Conservation (phyloP, 1,284 basidiomycete genomes). For the Boletus austroedulis region DNA sequence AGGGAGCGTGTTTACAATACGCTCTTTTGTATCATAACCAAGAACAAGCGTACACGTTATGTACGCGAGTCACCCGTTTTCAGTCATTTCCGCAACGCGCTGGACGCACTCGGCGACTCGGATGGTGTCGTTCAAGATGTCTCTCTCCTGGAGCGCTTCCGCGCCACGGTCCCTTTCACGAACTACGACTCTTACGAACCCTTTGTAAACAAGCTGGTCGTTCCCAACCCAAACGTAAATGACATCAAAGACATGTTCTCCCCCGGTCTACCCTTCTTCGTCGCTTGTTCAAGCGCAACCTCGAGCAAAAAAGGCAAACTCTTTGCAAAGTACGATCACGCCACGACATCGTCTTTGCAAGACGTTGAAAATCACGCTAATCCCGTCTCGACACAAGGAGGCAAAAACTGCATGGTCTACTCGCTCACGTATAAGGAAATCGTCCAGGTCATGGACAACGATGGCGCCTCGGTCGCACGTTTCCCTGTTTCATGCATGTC, state of each 20-base stretch:
- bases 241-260: constrained; percentile 28
- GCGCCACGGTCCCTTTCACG: constrained; percentile 18
- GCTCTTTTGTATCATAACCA: constrained; percentile 5
- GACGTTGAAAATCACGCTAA: constrained; percentile 13
- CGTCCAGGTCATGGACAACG: constrained; percentile 11
- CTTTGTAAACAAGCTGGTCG: constrained; percentile 12
- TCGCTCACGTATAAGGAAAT: constrained; percentile 15
- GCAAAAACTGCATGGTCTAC: constrained; percentile 18
- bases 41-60: constrained; percentile 13
- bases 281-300: constrained; percentile 23
- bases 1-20: constrained; percentile 1
- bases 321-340: constrained; percentile 23
- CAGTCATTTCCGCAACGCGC: constrained; percentile 7
- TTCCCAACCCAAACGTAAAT: background rate
- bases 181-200: constrained; percentile 23
- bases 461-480: background rate
- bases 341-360: constrained; percentile 2
- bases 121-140: background rate
- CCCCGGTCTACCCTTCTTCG: constrained; percentile 22
- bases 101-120: constrained; percentile 1
- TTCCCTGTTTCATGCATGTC: constrained; percentile 18
- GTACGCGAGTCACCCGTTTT: constrained; percentile 12
- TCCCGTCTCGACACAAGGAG: constrained; percentile 9
- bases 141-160: constrained; percentile 14
- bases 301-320: constrained; percentile 17